phyloP scores from a whole-genome alignment of 2,329 filamentous ascomycete genomes.

The Phyllosticta citrichinensis region DNA sequence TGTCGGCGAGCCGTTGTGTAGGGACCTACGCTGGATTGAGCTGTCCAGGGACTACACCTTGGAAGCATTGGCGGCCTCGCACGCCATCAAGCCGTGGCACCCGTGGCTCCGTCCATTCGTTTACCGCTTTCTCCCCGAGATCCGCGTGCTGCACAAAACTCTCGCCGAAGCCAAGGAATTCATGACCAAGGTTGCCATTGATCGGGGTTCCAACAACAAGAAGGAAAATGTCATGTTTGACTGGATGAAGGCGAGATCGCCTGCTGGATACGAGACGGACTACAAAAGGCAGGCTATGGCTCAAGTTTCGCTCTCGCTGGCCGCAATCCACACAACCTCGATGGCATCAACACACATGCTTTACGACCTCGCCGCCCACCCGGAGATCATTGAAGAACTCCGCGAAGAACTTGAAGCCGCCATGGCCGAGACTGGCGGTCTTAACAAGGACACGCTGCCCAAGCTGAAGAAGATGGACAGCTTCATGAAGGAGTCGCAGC shows the following conservation, averaged over 20 bases:
- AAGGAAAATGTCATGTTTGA: conserved; percentile 3
- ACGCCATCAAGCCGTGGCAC: conserved; percentile 7
- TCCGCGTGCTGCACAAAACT: conserved; percentile 8
- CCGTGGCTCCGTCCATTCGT: conserved; percentile 8
- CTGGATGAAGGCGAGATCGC: conserved; percentile 7
- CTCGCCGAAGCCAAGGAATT: conserved; percentile 9
- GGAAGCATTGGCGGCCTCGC: conserved; percentile 8
- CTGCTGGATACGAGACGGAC: conserved; percentile 9
- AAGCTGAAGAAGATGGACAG: conserved; percentile 15
- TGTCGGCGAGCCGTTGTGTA: conserved; percentile 38
- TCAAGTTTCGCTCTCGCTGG: conserved; percentile 11
- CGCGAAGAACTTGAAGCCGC: conserved; percentile 10
- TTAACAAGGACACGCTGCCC: conserved; percentile 10
- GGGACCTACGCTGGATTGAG: conserved; percentile 36
- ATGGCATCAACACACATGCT: conserved; percentile 14
- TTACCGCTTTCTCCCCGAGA: conserved; percentile 1
- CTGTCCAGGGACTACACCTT: conserved; percentile 39
- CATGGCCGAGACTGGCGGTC: conserved; percentile 10
- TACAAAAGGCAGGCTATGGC: conserved; percentile 2
- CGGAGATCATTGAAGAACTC: conserved; percentile 13
- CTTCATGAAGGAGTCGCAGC: conserved; percentile 16
- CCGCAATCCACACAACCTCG: conserved; percentile 17
- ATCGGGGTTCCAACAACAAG: neutral
- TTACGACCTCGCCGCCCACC: conserved; percentile 12
- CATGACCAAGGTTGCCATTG: conserved; percentile 10